A percentile compares a stretch with the other conserved stretches of the same genome.
Conservation (phyloP, 83 land plant genomes). For the Thuja plicata region DNA sequence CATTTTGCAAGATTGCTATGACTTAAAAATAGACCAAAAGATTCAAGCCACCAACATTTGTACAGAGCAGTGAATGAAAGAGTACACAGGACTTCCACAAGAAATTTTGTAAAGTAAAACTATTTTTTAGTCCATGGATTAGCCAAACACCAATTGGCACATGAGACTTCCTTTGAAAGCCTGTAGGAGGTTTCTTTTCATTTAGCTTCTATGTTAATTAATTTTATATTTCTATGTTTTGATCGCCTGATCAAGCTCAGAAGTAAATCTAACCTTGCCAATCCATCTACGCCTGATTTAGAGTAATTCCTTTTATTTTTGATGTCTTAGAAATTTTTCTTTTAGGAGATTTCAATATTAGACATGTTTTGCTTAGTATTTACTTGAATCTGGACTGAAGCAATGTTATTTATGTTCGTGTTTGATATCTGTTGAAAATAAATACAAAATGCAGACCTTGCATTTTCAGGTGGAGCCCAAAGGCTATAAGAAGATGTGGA, state of each 20-base stretch:
- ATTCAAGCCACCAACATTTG: neutral
- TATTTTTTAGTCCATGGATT: neutral
- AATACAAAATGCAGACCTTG: neutral
- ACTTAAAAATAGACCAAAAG: neutral
- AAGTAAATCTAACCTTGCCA: neutral
- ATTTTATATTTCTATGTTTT: neutral
- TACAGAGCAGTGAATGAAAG: neutral
- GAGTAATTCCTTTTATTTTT: neutral
- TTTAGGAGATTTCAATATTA: neutral
- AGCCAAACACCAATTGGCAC: neutral
- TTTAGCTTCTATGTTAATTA: no score
- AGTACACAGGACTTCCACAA: neutral
- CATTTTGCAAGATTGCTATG: neutral
- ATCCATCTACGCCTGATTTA: neutral
- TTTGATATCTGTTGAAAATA: neutral
- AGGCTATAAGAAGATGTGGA: neutral
- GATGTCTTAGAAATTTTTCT: neutral
- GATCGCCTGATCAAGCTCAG: neutral
- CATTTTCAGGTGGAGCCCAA: neutral
- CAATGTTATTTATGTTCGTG: neutral
- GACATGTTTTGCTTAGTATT: neutral
- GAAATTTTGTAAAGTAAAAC: neutral
- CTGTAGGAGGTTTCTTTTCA: neutral
- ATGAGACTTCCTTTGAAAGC: neutral
- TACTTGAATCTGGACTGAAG: constrained; percentile 1